Evolutionary conservation across 305 asterid genomes (phyloP).

Genomic region (Andrographis paniculata): DNA sequence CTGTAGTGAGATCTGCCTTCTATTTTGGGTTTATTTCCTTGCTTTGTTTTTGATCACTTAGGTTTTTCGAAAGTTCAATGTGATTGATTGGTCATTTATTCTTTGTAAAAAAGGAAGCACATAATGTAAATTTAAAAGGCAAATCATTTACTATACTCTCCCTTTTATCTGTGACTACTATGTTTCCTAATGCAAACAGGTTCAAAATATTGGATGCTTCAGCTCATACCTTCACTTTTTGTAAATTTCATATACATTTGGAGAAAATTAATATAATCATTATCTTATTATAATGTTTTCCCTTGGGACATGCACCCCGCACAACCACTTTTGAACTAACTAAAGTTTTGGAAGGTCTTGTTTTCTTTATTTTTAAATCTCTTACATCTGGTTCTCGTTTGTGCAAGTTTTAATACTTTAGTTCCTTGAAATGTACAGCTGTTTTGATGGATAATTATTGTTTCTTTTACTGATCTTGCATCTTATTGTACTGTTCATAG

Average conservation of each 20-base stretch:
- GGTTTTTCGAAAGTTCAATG: background rate
- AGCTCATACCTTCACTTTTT: background rate
- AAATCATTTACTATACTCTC: no score
- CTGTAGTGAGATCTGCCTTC: background rate
- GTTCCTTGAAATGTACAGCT: background rate
- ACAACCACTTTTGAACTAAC: no score
- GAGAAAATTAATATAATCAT: no score
- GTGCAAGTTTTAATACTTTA: no score
- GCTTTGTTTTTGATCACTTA: background rate
- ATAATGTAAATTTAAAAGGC: background rate
- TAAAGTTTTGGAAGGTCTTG: no score
- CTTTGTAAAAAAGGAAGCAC: background rate
- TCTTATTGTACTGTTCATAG: constrained; percentile 31
- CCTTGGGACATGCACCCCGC: no score
- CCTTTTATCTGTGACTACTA: background rate
- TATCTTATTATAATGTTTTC: no score
- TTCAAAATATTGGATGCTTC: background rate
- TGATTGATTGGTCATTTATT: background rate
- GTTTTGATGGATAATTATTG: constrained; percentile 7
- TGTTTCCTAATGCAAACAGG: background rate
- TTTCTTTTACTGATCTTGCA: constrained; percentile 14
- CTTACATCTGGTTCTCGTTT: no score
- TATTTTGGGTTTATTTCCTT: no score
- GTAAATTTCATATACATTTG: no score
- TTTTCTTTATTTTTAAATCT: no score